Conservation (phyloP, 169 alveolate species). For the Plasmodium blacklocki region DNA sequence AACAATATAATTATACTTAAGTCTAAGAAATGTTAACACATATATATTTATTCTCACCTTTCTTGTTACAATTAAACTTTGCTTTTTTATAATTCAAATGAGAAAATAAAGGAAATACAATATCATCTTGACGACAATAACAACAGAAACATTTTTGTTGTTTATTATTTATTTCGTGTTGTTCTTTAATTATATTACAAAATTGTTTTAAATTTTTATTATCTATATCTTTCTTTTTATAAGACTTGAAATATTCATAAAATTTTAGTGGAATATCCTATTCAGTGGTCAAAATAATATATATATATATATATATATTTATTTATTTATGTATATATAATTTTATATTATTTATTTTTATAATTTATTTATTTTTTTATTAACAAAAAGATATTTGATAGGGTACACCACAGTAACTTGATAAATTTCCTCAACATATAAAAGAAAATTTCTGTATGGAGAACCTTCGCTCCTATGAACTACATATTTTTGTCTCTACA, state of each 20-base stretch:
- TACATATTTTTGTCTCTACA: constrained; percentile 67
- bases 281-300: neutral
- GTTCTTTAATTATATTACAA: constrained; percentile 29
- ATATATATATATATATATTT: neutral
- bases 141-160: constrained; percentile 53
- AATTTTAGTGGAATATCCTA: constrained; percentile 45
- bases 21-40: no score
- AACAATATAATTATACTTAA: neutral
- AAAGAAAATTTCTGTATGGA: constrained; percentile 41
- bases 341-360: constrained; percentile 2
- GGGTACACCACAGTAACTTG: constrained; percentile 54
- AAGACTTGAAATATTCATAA: constrained; percentile 21
- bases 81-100: constrained; percentile 19
- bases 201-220: constrained; percentile 32
- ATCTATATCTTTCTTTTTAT: constrained; percentile 25
- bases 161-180: constrained; percentile 10
- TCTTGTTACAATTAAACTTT: constrained; percentile 18
- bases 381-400: constrained; percentile 57
- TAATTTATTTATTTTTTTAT: neutral
- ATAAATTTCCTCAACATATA: constrained; percentile 62
- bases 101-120: constrained; percentile 43
- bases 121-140: constrained; percentile 10
- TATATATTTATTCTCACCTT: constrained; percentile 9
- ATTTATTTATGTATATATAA: neutral
- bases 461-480: constrained; percentile 49